phyloP scores from a whole-genome alignment of 163 green algal genomes.

The Trebouxia gelatinosa region DNA sequence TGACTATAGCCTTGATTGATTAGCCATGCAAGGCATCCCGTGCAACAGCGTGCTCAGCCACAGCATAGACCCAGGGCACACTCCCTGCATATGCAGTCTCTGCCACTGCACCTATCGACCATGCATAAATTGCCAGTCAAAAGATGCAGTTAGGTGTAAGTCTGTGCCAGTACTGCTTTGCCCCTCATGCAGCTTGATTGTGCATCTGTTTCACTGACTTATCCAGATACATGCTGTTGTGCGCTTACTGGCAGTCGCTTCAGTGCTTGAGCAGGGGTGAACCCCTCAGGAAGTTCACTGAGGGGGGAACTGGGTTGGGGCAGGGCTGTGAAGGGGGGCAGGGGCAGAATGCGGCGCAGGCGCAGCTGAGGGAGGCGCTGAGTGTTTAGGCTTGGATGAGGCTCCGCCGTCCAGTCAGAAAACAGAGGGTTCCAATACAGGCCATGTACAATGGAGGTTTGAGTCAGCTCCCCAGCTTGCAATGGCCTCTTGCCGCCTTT shows the following conservation, averaged over 20 bases:
- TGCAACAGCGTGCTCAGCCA: too few species aligned
- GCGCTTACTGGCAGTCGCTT: neutral
- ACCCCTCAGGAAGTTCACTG: neutral
- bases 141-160: too few species aligned
- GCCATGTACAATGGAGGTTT: too few species aligned
- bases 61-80: too few species aligned
- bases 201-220: neutral
- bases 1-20: too few species aligned
- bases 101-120: too few species aligned
- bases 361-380: neutral
- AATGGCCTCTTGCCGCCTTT: neutral
- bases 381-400: neutral
- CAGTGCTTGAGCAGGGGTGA: slow-evolving; percentile 13
- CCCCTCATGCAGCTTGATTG: neutral
- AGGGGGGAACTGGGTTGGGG: neutral
- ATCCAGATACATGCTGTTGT: neutral
- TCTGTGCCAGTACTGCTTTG: neutral
- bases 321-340: neutral
- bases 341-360: neutral
- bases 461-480: neutral
- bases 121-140: too few species aligned
- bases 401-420: too few species aligned
- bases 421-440: neutral
- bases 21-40: too few species aligned
- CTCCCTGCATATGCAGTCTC: too few species aligned